Percentiles rank a stretch among this genome's conserved stretches.
Evolutionary conservation across 1,284 basidiomycete genomes (phyloP).

Genomic region (Kwoniella shivajii): DNA sequence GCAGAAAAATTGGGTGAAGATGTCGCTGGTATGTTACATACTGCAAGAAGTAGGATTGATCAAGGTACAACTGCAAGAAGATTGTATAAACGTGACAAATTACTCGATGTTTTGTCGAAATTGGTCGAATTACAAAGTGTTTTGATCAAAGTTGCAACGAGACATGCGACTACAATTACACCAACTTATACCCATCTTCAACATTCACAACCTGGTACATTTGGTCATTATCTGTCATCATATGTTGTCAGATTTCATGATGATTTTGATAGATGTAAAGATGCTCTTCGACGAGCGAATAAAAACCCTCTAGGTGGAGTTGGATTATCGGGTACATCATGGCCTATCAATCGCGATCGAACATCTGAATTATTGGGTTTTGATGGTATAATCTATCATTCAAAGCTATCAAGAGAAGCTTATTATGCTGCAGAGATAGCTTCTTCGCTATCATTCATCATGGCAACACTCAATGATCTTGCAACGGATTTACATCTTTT

Average conservation of each 20-base stretch:
- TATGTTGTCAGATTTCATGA: constrained; percentile 10
- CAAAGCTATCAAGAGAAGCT: constrained; percentile 7
- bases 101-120: constrained; percentile 4
- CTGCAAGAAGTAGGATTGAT: constrained; percentile 14
- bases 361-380: constrained; percentile 11
- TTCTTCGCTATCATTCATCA: constrained; percentile 3
- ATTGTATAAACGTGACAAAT: constrained; percentile 8
- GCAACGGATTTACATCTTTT: constrained; percentile 11
- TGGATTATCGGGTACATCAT: constrained; percentile 12
- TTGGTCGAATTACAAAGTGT: not conserved
- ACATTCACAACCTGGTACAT: constrained; percentile 13
- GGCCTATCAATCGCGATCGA: constrained; percentile 12
- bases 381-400: constrained; percentile 1
- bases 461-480: constrained; percentile 16
- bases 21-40: constrained; percentile 12
- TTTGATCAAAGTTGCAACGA: constrained; percentile 1
- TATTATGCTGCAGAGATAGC: constrained; percentile 17
- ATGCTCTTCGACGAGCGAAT: constrained; percentile 2
- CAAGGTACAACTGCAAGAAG: constrained; percentile 15
- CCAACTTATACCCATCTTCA: constrained; percentile 14
- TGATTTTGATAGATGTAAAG: constrained; percentile 10
- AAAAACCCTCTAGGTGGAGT: constrained; percentile 9
- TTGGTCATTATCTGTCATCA: constrained; percentile 12
- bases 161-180: not conserved
- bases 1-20: constrained; percentile 8